Evolutionary conservation across 2,329 filamentous ascomycete genomes (phyloP).

Genomic region (Atkinsonella hypoxylon): DNA sequence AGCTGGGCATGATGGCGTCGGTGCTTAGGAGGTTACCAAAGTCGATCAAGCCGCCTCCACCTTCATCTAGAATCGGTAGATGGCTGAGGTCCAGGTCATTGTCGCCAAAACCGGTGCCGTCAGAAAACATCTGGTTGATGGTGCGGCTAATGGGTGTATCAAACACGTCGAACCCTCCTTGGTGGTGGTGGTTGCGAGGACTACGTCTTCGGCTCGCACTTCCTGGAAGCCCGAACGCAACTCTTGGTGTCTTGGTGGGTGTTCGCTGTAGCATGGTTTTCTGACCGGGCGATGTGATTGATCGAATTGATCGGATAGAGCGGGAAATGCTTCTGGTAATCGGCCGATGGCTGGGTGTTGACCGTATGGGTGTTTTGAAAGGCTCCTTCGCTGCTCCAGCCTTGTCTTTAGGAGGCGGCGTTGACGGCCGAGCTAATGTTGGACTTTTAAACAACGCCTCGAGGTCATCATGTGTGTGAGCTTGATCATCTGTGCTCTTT

Average conservation of each 20-base stretch:
- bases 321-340: conserved; percentile 49
- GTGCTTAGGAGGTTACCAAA: conserved; percentile 37
- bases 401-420: conserved; percentile 37
- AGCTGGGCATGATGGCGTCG: conserved; percentile 35
- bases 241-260: conserved; percentile 32
- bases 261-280: conserved; percentile 32
- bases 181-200: conserved; percentile 27
- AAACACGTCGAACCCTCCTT: conserved; percentile 27
- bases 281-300: conserved; percentile 32
- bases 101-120: conserved; percentile 34
- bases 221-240: conserved; percentile 13
- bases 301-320: conserved; percentile 37
- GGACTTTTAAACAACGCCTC: conserved; percentile 56
- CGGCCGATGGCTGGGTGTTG: conserved; percentile 47
- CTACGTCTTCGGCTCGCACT: conserved; percentile 30
- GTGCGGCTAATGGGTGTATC: conserved; percentile 51
- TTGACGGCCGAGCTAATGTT: conserved; percentile 33
- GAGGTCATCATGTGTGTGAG: conserved; percentile 38
- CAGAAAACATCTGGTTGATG: conserved; percentile 51
- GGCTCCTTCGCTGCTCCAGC: conserved; percentile 24
- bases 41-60: conserved; percentile 27
- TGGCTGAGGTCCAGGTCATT: conserved; percentile 31
- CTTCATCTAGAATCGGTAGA: conserved; percentile 26
- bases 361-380: conserved; percentile 53
- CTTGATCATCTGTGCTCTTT: conserved; percentile 6